These are phyloP conservation scores for Phytophthora lateralis DNA, from an alignment of 352 stramenopile species.

Conservation along the genomic window DNA sequence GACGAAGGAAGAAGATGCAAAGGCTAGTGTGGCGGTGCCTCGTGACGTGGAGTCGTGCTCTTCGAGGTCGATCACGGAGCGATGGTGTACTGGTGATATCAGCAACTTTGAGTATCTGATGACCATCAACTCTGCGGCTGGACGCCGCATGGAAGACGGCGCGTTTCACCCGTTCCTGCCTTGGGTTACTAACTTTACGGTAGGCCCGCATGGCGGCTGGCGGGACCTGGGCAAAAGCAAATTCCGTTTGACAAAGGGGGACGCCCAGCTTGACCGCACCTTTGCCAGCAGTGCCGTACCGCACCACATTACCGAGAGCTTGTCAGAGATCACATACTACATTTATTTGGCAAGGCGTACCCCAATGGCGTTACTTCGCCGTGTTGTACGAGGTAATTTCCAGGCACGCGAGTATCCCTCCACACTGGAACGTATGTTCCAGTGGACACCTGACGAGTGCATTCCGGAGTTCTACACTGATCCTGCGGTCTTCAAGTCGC, in stretches of 20 bases:
- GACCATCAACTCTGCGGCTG: constrained; percentile 90
- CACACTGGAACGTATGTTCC: constrained; percentile 90
- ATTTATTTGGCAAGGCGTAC: constrained; percentile 95
- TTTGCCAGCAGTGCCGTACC: constrained; percentile 86
- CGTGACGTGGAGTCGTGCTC: constrained; percentile 21
- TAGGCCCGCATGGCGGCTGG: constrained; percentile 57
- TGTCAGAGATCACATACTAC: constrained; percentile 96
- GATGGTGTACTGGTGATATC: constrained; percentile 90
- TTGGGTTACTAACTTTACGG: constrained; percentile 94
- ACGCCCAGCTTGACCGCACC: constrained; percentile 91
- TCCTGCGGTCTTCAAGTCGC: constrained; percentile 81
- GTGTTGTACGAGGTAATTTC: constrained; percentile 92
- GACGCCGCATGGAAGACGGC: constrained; percentile 74
- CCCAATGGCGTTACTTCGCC: constrained; percentile 82
- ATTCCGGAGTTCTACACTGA: constrained; percentile 96
- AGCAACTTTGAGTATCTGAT: constrained; percentile 96
- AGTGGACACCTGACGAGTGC: constrained; percentile 96
- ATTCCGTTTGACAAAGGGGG: constrained; percentile 95
- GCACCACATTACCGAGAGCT: constrained; percentile 95
- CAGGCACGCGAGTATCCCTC: constrained; percentile 94
- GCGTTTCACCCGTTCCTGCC: constrained; percentile 94
- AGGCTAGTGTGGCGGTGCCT: constrained; percentile 2
- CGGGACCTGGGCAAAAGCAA: constrained; percentile 93
- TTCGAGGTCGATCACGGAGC: constrained; percentile 67
- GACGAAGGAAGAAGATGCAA: not conserved